A percentile compares a stretch with the other conserved stretches of the same genome.
Conservation (phyloP, 306 rosid genomes). For the Herpetospermum pedunculosum region DNA sequence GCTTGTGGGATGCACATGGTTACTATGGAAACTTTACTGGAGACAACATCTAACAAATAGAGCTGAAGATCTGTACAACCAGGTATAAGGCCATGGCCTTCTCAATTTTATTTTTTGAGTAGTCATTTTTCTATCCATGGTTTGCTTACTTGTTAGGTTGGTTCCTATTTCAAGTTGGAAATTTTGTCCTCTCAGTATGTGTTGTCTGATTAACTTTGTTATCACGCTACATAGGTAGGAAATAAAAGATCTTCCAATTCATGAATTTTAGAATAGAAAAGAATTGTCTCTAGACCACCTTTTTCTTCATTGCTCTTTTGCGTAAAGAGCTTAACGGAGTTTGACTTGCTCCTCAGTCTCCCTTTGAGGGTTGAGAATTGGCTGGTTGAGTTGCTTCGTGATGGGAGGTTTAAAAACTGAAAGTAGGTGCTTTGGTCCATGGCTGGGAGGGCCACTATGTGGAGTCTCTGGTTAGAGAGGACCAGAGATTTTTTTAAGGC, state of each 20-base stretch:
- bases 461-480: no score
- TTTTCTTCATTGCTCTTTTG: no score
- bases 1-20: slow-evolving; percentile 48
- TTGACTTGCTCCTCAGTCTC: no score
- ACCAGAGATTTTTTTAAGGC: no score
- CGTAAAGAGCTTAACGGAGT: no score
- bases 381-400: no score
- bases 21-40: slow-evolving; percentile 33
- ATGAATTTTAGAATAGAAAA: background rate
- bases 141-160: background rate
- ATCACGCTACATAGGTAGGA: background rate
- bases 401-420: no score
- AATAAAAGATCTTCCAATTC: background rate
- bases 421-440: no score
- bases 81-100: slow-evolving; percentile 26
- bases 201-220: background rate
- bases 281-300: no score
- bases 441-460: no score
- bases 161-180: background rate
- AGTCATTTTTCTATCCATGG: background rate
- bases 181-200: background rate
- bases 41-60: slow-evolving; percentile 33
- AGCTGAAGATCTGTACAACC: slow-evolving; percentile 65
- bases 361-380: no score
- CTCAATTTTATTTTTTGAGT: background rate